Base-by-base conservation (phyloP, 164 flowering plant genomes). In the Brasenia schreberi region DNA sequence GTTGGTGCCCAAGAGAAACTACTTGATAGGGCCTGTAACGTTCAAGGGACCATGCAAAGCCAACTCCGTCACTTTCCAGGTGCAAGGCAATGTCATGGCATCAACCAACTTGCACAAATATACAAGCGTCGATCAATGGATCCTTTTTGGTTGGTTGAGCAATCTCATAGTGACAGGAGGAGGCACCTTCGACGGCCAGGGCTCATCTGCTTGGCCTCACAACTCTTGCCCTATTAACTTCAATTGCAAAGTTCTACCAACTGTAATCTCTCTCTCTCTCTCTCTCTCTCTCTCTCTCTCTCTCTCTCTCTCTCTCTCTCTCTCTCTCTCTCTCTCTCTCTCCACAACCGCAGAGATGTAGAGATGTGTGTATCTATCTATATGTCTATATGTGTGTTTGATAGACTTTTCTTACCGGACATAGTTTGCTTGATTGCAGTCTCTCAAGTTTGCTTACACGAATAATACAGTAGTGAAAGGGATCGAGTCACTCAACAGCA, bases 121-220 rank as follows among this genome's bases (percentile, higher is more conserved):
- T 27, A 5, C 17, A 3, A 6, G n/a, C 0, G 19, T 9, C 7
- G 70, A 75, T 7, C 43, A 64, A 18, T 84, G 86, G 88, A 70
- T 86, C 18, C n/a, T n/a, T 1, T 82, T 84, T 53, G 63, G 27
- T 2, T 60, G 75, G 11, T 14, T 86, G 2, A 66, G 78, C 42
- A 10, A 62, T 0, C 67, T 87, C 67, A 18, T 9, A 0, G 19
- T 87, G 11, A 16, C 62, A 10, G 88, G 87, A 45, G 80, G 84
- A 6, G 89, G 88, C 2, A 19, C 65, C 1, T 65, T 83, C 42
- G 83, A 83, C 65, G 89, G 85, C 16, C 79, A 81, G 69, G 84
- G 89, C 14, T 33, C 71, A 3, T 42, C 71, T 7, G 80, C 82
- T 61, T 82, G 85, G 87, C 45, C 71, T 7, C 14, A 75, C 14